phyloP scores from a whole-genome alignment of 805 yeast species.

The Zygosaccharomyces pseudorouxii region DNA sequence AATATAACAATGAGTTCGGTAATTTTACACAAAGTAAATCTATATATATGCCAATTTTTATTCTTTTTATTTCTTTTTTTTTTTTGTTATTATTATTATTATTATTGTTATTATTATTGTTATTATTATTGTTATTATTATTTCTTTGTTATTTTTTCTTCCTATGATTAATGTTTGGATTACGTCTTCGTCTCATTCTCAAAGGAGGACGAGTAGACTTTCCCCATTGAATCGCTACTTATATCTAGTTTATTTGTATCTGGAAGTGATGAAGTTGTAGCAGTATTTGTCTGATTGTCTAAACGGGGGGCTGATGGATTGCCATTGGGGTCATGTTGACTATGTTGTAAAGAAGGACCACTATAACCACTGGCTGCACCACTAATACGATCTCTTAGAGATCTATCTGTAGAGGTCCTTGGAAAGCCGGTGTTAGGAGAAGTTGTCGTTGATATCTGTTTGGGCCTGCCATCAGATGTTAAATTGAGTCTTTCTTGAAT shows the following conservation, averaged over 20 bases:
- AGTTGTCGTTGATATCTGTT: background rate
- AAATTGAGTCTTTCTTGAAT: constrained; percentile 31
- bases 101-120: background rate
- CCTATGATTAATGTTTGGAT: background rate
- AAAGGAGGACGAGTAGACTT: constrained; percentile 11
- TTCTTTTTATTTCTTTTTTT: background rate
- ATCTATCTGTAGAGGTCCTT: constrained; percentile 5
- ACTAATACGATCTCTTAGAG: background rate
- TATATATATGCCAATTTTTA: no score
- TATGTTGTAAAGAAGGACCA: constrained; percentile 1
- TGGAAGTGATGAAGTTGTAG: constrained; percentile 24
- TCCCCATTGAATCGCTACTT: constrained; percentile 11
- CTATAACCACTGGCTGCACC: constrained; percentile 3
- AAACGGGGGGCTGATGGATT: constrained; percentile 16
- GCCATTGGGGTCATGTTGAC: constrained; percentile 6
- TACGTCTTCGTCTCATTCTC: constrained; percentile 1
- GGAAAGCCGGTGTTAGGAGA: background rate
- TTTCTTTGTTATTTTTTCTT: background rate
- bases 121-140: background rate
- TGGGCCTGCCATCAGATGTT: constrained; percentile 15
- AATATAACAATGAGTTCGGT: no score
- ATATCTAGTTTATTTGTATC: constrained; percentile 24
- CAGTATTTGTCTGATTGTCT: constrained; percentile 22
- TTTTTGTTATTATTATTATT: background rate
- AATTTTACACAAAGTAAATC: no score